Base-by-base conservation (phyloP, 2,329 filamentous ascomycete genomes). In the Teratosphaeria viscida region DNA sequence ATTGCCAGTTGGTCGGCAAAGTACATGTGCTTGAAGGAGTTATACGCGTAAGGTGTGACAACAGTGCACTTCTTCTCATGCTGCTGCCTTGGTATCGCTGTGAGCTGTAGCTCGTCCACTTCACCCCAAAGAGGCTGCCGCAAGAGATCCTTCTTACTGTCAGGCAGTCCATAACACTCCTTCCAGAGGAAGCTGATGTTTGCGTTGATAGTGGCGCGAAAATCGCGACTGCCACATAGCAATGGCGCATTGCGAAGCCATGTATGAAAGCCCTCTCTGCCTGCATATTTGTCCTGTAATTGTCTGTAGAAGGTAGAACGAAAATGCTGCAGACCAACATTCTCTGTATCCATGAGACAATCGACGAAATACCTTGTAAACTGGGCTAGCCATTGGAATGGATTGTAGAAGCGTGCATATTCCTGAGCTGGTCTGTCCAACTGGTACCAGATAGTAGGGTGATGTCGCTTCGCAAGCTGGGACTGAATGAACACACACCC, bases 361-460 rank as follows among this genome's bases (percentile, higher is more conserved):
- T 91, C 86, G 1, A 91, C 78, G 27, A 88, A 80, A 65, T 90
- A 84, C 67, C 92, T 92, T 0, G 82, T 79, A 0, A 94, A 75
- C 57, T 87, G 80, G 0, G 84, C 86, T 0, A 92, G 72, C 88
- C 88, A 94, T 0, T 85, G 61, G 62, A 90, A 92, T 0, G 82
- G 79, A 0, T 73, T 55, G 60, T 85, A 81, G 65, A 86, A 91
- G 1, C 83, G 74, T 11, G 61, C 62, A 66, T 94, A 95, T 43
- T 85, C 83, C 0, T 62, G 32, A 0, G 83, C 77, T 0, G 89
- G 86, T 1, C 60, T 63, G 1, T 66, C 66, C 0, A 95, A 71
- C 10, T 78, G 78, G 67, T 91, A 94, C 76, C 85, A 92, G 0
- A 89, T 70, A 49, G 43, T 19, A 23, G n/a, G 16, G 26, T 58